Evolutionary conservation across 192 early-diverging fungal species (phyloP).

Genomic region (Coemansia sp.): DNA sequence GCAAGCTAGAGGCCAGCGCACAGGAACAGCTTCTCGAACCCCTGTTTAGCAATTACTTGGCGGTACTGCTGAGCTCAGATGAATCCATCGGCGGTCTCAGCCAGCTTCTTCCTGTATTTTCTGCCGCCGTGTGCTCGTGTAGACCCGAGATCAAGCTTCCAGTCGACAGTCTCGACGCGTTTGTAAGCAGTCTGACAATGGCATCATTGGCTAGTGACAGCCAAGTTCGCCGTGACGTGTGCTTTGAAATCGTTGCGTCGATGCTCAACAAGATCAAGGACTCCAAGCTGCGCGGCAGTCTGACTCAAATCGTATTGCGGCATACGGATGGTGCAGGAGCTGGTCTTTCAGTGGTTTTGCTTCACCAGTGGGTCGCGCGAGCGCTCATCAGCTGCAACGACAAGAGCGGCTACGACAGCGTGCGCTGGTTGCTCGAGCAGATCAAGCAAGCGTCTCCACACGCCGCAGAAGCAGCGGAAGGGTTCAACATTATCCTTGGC

Average conservation of each 20-base stretch:
- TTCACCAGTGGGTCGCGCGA: constrained; percentile 47
- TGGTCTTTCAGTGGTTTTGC: constrained; percentile 7
- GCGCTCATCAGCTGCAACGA: constrained; percentile 49
- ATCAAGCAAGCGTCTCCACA: constrained; percentile 19
- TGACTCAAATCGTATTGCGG: constrained; percentile 24
- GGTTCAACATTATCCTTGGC: constrained; percentile 75
- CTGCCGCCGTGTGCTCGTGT: constrained; percentile 45
- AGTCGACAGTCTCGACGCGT: constrained; percentile 50
- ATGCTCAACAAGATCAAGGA: constrained; percentile 68
- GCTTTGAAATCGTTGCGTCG: constrained; percentile 62
- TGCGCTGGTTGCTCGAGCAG: constrained; percentile 36
- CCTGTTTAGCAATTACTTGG: constrained; percentile 26
- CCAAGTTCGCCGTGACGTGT: constrained; percentile 50
- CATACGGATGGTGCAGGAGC: neutral
- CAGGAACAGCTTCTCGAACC: constrained; percentile 27
- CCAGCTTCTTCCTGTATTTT: constrained; percentile 36
- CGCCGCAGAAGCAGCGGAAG: constrained; percentile 59
- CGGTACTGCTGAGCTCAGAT: neutral
- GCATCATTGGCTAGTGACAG: constrained; percentile 50
- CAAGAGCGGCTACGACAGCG: constrained; percentile 38
- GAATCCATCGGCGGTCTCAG: neutral
- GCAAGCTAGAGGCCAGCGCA: constrained; percentile 22
- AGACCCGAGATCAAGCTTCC: constrained; percentile 56
- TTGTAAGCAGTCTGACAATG: constrained; percentile 46
- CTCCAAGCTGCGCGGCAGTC: constrained; percentile 34